Percentiles rank a stretch among this genome's conserved stretches.
These are phyloP conservation scores for Marsdenia floribunda DNA, from an alignment of 257 asterid species.

Conservation along the genomic window DNA sequence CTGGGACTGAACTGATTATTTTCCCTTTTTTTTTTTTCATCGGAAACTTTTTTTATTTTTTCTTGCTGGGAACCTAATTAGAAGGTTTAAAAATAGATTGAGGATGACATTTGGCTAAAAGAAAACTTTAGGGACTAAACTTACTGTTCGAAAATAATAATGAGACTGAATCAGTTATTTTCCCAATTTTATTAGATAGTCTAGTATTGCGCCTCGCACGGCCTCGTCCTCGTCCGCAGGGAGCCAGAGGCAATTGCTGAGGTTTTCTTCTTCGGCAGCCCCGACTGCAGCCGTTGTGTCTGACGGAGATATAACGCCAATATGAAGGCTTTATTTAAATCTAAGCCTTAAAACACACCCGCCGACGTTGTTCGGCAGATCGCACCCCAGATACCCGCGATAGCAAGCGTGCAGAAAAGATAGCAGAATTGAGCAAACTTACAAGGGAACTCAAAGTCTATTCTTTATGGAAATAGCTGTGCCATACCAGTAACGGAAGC, in stretches of 20 bases:
- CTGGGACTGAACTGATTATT: too few relatives aligned
- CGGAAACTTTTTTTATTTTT: too few relatives aligned
- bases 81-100: too few relatives aligned
- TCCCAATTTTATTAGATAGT: too few relatives aligned
- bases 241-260: conserved; percentile 6
- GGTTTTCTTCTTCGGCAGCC: conserved; percentile 19
- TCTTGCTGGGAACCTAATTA: too few relatives aligned
- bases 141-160: too few relatives aligned
- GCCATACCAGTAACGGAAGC: conserved; percentile 84
- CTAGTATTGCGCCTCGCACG: conserved; percentile 46
- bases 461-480: conserved; percentile 83
- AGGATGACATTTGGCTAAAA: too few relatives aligned
- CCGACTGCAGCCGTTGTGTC: conserved; percentile 26
- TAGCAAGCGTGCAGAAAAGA: conserved; percentile 85
- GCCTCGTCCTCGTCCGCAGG: conserved; percentile 41
- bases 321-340: conserved; percentile 72
- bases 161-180: too few relatives aligned
- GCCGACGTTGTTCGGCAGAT: conserved; percentile 73
- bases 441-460: conserved; percentile 60
- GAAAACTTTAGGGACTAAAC: too few relatives aligned
- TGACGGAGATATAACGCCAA: conserved; percentile 30
- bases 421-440: conserved; percentile 66
- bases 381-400: conserved; percentile 53
- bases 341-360: conserved; percentile 83
- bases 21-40: too few relatives aligned